Conservation (phyloP, 2,329 filamentous ascomycete species). For the Knoxdaviesia capensis region DNA sequence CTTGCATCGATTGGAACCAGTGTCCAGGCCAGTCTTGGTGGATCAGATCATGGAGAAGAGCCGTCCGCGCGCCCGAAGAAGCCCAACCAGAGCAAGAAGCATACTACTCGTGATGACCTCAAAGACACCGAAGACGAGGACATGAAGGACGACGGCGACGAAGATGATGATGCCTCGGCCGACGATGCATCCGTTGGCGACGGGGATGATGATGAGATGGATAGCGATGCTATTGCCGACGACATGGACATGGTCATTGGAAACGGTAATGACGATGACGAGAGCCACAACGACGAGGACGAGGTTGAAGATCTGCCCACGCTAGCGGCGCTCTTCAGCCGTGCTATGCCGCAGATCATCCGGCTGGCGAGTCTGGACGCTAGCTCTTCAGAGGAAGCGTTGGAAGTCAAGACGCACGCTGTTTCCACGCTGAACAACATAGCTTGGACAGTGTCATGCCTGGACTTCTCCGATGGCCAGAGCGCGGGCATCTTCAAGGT, state of each 20-base stretch:
- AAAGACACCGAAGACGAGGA: constrained; percentile 17
- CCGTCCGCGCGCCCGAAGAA: neutral
- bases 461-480: constrained; percentile 34
- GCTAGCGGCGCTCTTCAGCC: constrained; percentile 24
- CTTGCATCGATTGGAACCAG: constrained; percentile 43
- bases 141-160: constrained; percentile 12
- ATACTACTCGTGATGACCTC: constrained; percentile 17
- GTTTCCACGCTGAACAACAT: constrained; percentile 46
- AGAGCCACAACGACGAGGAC: constrained; percentile 16
- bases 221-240: constrained; percentile 34
- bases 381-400: constrained; percentile 16
- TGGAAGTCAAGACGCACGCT: constrained; percentile 29
- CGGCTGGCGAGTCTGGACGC: constrained; percentile 21
- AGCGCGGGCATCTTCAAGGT: constrained; percentile 28
- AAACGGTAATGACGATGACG: constrained; percentile 15
- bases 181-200: constrained; percentile 12
- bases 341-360: constrained; percentile 27
- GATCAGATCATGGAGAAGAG: constrained; percentile 12
- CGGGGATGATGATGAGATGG: constrained; percentile 22
- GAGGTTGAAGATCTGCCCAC: constrained; percentile 31
- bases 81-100: constrained; percentile 16
- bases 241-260: constrained; percentile 47
- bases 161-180: constrained; percentile 14
- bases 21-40: constrained; percentile 25
- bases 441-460: constrained; percentile 42